These are phyloP conservation scores for Monilinia aucupariae DNA, from an alignment of 2,329 filamentous ascomycete genomes.

Conservation along the genomic window DNA sequence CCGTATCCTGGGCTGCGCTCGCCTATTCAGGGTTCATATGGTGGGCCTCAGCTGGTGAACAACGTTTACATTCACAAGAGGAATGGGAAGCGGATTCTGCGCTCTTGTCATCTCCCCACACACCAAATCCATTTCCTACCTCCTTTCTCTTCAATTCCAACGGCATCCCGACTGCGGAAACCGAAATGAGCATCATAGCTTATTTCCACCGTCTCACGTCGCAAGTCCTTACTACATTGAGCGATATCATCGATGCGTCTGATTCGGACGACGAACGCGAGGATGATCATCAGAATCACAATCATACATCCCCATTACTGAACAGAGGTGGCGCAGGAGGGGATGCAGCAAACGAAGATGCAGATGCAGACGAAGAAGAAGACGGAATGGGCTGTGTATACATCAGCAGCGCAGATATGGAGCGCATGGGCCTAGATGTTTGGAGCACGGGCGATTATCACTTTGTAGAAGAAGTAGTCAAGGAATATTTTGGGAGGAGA, in stretches of 20 bases:
- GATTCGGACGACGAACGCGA: conserved; percentile 36
- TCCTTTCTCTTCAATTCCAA: conserved; percentile 31
- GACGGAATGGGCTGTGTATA: conserved; percentile 39
- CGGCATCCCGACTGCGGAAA: conserved; percentile 37
- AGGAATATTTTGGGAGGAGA: conserved; percentile 59
- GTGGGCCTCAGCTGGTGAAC: conserved; percentile 82
- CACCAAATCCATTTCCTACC: conserved; percentile 32
- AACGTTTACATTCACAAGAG: conserved; percentile 54
- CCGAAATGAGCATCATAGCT: conserved; percentile 65
- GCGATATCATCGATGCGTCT: conserved; percentile 51
- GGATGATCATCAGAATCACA: conserved; percentile 28
- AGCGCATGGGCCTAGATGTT: conserved; percentile 68
- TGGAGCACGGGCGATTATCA: conserved; percentile 68
- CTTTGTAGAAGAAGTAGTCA: conserved; percentile 59
- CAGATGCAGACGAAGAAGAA: too few species aligned
- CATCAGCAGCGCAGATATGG: conserved; percentile 59
- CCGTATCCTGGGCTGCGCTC: conserved; percentile 63
- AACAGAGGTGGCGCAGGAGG: not conserved
- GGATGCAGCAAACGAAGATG: conserved; percentile 45
- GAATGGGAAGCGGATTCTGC: conserved; percentile 53
- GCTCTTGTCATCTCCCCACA: conserved; percentile 41
- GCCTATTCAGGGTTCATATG: conserved; percentile 83
- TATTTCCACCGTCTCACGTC: conserved; percentile 76
- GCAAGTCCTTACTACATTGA: conserved; percentile 56
- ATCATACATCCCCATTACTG: not conserved